Evolutionary conservation across 371 early-diverging fungal species (phyloP), one percentile per base, ranked within the genome.

Genomic region (Syncephalastrum sp.): DNA sequence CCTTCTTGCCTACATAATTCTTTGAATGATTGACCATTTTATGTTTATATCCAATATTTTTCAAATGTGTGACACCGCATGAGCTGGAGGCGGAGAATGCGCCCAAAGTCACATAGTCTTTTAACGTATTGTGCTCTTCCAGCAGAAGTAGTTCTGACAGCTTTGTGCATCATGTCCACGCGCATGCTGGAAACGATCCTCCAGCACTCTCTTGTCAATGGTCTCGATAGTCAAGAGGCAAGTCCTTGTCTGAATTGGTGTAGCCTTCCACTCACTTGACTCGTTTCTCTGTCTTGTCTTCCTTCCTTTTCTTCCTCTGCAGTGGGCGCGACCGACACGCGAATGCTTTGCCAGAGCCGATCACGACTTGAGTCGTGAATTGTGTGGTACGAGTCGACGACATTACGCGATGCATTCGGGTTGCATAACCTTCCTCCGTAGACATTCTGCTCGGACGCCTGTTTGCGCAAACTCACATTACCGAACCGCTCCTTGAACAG

Each of bases 321-420:
- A 72, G 75, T 78, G 75, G 75, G 64, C 68, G 48, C 61, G 60
- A 48, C 75, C 72, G 23, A 72, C 69, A 27, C 59, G 57, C 50
- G 70, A 72, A 59, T 75, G 67, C 53, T 45, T 66, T n/a, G 52
- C 63, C 57, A 50, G 55, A 44, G 57, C 54, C 21, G 62, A 65
- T 52, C 23, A 43, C 15, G 45, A 65, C 15, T 43, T 50, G 8
- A 54, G 52, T 17, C 27, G 38, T 33, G 71, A 70, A 33, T 44
- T 72, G 17, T 67, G 72, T 58, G 70, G 75, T 74, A 69, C 57
- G 38, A 6, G 43, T 48, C 23, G 44, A 41, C 25, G 16, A 54
- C 5, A 29, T 7, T 7, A n/a, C 7, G 21, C 38, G 12, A 50
- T 4, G 50, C 8, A 1, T 47, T 38, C 23, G 25, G n/a, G 8